phyloP scores from a whole-genome alignment of 108 stramenopile genomes.

The Cylindrotheca closterium region DNA sequence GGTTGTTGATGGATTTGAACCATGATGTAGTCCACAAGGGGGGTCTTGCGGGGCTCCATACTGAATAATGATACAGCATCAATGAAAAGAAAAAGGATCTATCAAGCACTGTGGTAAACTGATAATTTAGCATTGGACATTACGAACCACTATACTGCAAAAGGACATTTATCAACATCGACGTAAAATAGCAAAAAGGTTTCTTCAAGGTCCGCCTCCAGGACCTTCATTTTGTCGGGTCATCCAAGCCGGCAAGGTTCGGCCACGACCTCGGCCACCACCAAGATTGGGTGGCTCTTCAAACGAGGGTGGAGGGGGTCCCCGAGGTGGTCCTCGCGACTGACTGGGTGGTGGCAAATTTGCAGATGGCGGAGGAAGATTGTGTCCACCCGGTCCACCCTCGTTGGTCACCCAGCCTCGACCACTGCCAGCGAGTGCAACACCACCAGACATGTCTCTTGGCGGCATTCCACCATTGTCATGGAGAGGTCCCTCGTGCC shows the following conservation, averaged over 20 bases:
- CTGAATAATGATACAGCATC: no score
- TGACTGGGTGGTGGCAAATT: not conserved
- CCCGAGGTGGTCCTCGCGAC: not conserved
- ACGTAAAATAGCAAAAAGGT: not conserved
- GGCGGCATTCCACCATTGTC: no score
- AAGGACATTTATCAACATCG: not conserved
- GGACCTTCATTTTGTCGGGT: slow-evolving; percentile 15
- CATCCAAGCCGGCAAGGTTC: slow-evolving; percentile 45
- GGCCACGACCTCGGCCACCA: slow-evolving; percentile 39
- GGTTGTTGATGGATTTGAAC: no score
- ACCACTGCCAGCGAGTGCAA: no score
- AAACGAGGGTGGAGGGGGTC: not conserved
- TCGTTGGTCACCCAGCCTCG: not conserved
- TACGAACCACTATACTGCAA: no score
- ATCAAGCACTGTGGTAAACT: no score
- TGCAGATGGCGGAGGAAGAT: not conserved
- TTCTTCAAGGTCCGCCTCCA: not conserved
- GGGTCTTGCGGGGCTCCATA: no score
- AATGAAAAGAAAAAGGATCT: no score
- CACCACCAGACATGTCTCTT: no score
- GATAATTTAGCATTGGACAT: no score
- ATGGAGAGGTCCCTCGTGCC: no score
- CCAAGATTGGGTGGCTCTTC: not conserved
- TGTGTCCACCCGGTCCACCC: not conserved
- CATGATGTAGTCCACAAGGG: no score